Evolutionary conservation across 2,329 filamentous ascomycete species (phyloP).

Genomic region (Fusarium luffae): DNA sequence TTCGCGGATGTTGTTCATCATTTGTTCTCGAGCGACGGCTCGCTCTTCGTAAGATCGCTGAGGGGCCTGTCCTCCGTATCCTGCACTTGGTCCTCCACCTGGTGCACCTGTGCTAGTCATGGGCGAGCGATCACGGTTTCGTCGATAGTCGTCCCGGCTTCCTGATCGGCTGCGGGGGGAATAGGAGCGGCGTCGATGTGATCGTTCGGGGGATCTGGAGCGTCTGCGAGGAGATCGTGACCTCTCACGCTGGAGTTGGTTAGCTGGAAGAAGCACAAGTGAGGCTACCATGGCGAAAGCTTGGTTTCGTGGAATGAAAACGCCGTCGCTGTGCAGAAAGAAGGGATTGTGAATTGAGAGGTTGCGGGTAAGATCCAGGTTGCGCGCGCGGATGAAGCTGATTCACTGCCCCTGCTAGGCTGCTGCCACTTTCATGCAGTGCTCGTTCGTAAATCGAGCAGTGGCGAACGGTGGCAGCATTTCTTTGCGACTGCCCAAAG

Average conservation of each 20-base stretch:
- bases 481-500: neutral
- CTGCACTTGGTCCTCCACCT: constrained; percentile 75
- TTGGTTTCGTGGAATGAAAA: constrained; percentile 15
- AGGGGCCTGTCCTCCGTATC: constrained; percentile 68
- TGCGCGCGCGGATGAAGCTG: constrained; percentile 20
- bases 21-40: constrained; percentile 85
- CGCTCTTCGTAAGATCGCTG: constrained; percentile 88
- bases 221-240: constrained; percentile 82
- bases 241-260: constrained; percentile 77
- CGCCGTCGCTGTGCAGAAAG: constrained; percentile 14
- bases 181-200: constrained; percentile 78
- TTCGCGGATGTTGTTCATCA: constrained; percentile 95
- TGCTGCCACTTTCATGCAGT: constrained; percentile 9
- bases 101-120: constrained; percentile 80
- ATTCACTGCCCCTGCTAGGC: constrained; percentile 27
- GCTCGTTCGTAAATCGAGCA: constrained; percentile 4
- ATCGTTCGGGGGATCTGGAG: constrained; percentile 83
- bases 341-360: constrained; percentile 20
- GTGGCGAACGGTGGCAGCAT: neutral
- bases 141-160: constrained; percentile 81
- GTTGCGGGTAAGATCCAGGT: constrained; percentile 13
- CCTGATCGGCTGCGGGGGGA: constrained; percentile 80
- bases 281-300: constrained; percentile 30
- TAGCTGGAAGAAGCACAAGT: constrained; percentile 38
- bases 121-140: constrained; percentile 81